Evolutionary conservation across 1,284 basidiomycete genomes (phyloP), one percentile per base, ranked within the genome.

Genomic region (Cutaneotrichosporon sp.): DNA sequence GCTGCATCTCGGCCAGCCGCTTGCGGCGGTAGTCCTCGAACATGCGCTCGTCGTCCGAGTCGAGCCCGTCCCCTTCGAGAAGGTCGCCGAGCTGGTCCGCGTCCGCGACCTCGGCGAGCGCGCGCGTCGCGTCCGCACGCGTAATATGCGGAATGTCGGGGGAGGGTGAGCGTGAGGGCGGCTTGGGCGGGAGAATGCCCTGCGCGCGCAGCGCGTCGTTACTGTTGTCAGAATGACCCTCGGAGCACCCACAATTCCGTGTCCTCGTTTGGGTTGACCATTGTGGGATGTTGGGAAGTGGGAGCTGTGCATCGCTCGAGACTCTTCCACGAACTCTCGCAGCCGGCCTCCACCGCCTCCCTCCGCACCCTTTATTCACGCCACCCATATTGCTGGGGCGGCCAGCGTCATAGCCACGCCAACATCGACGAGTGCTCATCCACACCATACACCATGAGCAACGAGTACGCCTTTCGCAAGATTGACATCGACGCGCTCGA

Each of bases 191-290:
- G 22, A 97, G 81, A 71, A 97, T 95, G 42, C 93, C 93, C 72
- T 94, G 87, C 71, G 91, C 91, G 60, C 93, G 90, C 10, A 97
- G 86, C 33, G 90, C 90, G 74, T 95, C 94, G 80, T 97, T 95
- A 80, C 92, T 95, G 75, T 5, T 34, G 54, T 58, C 50, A 60
- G 58, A 25, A n/a, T 36, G 24, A 13, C n/a, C 8, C 18, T 14
- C 16, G 16, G 11, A 25, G 59, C 33, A 79, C 89, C 80, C 75
- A 92, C 92, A 94, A 95, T 84, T 95, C 92, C 1, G 92, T 94
- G 76, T 95, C 92, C 81, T 93, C 89, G 83, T 92, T 84, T 9
- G 89, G 84, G 75, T 93, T 91, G 65, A 73, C 67, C 75, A 77
- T 79, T 27, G 20, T 56, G 38, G 69, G 47, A 91, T 91, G 89